These are phyloP conservation scores for Murraya koenigii DNA, from an alignment of 345 rosid species.

Conservation along the genomic window DNA sequence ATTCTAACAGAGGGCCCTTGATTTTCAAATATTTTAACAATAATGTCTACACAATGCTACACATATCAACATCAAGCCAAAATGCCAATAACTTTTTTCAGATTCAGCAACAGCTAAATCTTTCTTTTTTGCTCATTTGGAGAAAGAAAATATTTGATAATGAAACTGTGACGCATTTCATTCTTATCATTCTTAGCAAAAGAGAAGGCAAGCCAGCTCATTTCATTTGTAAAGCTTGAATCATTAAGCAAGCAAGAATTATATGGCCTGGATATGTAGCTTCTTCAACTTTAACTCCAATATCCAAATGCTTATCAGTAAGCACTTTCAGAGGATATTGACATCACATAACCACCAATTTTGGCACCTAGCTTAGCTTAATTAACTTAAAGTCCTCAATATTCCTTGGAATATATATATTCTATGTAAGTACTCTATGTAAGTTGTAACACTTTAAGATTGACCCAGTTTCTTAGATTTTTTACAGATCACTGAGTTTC, in stretches of 20 bases:
- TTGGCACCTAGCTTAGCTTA: not conserved
- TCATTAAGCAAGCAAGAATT: no score
- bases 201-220: not conserved
- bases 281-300: not conserved
- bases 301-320: not conserved
- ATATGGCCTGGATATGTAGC: no score
- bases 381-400: not conserved
- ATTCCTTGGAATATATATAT: not conserved
- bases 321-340: not conserved
- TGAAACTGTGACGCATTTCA: not conserved
- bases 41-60: not conserved
- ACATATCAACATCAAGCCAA: conserved; percentile 9
- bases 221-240: not conserved
- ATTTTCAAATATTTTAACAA: not conserved
- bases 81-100: conserved; percentile 7
- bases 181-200: not conserved
- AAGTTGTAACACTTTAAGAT: no score
- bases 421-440: no score
- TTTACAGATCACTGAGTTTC: no score
- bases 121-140: not conserved
- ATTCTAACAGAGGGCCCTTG: conserved; percentile 9
- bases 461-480: no score
- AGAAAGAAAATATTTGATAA: not conserved
- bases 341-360: not conserved
- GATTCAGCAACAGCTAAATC: conserved; percentile 17